phyloP scores from a whole-genome alignment of 2,329 filamentous ascomycete species.

The Myotisia sp. region DNA sequence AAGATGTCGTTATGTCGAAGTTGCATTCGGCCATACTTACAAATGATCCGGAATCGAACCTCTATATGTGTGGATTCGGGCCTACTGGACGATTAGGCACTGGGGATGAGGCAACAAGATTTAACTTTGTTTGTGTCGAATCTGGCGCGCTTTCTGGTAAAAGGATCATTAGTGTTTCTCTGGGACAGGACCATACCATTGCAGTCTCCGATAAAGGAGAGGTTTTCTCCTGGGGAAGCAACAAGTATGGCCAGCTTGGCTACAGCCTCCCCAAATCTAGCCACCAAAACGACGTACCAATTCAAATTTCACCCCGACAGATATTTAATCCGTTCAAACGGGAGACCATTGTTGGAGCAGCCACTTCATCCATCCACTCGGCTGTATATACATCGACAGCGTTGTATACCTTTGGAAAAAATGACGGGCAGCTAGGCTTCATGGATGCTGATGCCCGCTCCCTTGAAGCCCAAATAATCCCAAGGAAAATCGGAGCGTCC shows the following conservation, averaged over 20 bases:
- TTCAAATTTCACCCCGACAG: conserved; percentile 68
- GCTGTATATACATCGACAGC: conserved; percentile 70
- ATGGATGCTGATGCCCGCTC: conserved; percentile 92
- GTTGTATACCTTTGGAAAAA: conserved; percentile 88
- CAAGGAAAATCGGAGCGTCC: conserved; percentile 77
- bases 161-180: conserved; percentile 59
- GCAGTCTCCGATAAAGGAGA: conserved; percentile 77
- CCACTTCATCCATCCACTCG: conserved; percentile 82
- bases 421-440: conserved; percentile 81
- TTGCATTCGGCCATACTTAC: conserved; percentile 82
- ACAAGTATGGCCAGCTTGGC: conserved; percentile 71
- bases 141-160: conserved; percentile 58
- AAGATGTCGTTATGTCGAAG: conserved; percentile 78
- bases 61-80: conserved; percentile 86
- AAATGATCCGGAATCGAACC: conserved; percentile 70
- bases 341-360: conserved; percentile 64
- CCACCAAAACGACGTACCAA: conserved; percentile 65
- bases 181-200: conserved; percentile 84
- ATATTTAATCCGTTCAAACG: conserved; percentile 86
- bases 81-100: conserved; percentile 78
- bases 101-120: conserved; percentile 79
- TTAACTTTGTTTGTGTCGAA: conserved; percentile 71
- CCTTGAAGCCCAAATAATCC: conserved; percentile 65
- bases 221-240: conserved; percentile 88
- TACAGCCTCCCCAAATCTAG: conserved; percentile 54